Conservation (phyloP, 2,329 filamentous ascomycete species). For the Corynespora cassiicola region DNA sequence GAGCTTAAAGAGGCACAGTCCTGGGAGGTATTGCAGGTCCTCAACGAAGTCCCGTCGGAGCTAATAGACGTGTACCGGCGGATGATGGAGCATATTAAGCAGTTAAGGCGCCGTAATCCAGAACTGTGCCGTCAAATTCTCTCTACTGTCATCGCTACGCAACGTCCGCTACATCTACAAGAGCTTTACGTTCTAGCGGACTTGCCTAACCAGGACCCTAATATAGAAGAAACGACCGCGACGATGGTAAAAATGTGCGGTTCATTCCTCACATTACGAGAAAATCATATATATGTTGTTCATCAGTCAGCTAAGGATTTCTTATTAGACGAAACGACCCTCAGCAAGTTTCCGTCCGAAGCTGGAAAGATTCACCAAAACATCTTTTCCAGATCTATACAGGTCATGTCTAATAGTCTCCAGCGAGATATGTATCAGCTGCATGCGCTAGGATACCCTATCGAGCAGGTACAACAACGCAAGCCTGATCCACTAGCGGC, state of each 20-base stretch:
- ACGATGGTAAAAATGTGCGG: conserved; percentile 44
- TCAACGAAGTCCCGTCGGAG: conserved; percentile 9
- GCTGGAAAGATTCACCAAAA: conserved; percentile 27
- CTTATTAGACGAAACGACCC: conserved; percentile 24
- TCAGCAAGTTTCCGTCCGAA: conserved; percentile 35
- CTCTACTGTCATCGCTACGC: neutral
- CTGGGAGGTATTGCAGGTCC: conserved; percentile 8
- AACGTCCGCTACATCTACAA: no score
- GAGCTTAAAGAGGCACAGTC: conserved; percentile 12
- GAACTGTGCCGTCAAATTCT: conserved; percentile 1
- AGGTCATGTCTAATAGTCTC: conserved; percentile 50
- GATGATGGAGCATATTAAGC: conserved; percentile 7
- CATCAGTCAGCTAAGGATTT: conserved; percentile 54
- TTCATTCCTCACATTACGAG: conserved; percentile 47
- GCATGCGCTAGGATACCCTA: conserved; percentile 26
- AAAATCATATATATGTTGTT: conserved; percentile 41
- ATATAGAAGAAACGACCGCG: conserved; percentile 10
- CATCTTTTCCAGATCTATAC: conserved; percentile 37
- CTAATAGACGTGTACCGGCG: conserved; percentile 8
- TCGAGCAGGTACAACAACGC: conserved; percentile 21
- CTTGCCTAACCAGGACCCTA: conserved; percentile 41
- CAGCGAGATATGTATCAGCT: conserved; percentile 40
- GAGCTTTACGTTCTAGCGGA: conserved; percentile 19
- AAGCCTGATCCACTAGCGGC: conserved; percentile 27
- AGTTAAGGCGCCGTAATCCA: conserved; percentile 1